These are phyloP conservation scores for Closterium sp. DNA, from an alignment of 139 green algal genomes.

Conservation along the genomic window DNA sequence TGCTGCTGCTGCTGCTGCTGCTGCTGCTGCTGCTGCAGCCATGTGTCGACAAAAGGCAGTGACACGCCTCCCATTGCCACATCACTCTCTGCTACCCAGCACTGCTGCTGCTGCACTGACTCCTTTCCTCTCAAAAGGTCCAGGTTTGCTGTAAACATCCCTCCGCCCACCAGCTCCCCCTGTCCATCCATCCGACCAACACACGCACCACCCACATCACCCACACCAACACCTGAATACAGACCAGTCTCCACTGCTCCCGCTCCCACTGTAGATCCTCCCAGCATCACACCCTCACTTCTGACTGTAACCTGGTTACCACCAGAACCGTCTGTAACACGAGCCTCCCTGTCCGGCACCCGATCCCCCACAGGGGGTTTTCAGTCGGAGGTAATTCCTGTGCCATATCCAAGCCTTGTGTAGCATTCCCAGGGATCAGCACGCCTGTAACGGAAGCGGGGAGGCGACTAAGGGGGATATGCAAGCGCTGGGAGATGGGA, in stretches of 20 bases:
- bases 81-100: not conserved
- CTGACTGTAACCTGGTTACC: not conserved
- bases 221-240: not conserved
- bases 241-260: not conserved
- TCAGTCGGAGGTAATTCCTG: not conserved
- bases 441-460: not conserved
- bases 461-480: not conserved
- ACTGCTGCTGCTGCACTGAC: not conserved
- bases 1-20: not conserved
- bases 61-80: not conserved
- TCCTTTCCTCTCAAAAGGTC: not conserved
- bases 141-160: not conserved
- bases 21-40: not conserved
- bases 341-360: not conserved
- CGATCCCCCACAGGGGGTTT: not conserved
- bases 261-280: not conserved
- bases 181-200: not conserved
- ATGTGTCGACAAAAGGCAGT: not conserved
- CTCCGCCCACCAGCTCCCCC: not conserved
- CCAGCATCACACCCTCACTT: not conserved
- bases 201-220: not conserved
- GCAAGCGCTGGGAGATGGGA: not conserved
- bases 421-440: not conserved
- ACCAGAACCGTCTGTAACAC: not conserved
- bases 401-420: not conserved